Conservation (phyloP, 352 stramenopile genomes). For the Globisporangium heterothallicum region DNA sequence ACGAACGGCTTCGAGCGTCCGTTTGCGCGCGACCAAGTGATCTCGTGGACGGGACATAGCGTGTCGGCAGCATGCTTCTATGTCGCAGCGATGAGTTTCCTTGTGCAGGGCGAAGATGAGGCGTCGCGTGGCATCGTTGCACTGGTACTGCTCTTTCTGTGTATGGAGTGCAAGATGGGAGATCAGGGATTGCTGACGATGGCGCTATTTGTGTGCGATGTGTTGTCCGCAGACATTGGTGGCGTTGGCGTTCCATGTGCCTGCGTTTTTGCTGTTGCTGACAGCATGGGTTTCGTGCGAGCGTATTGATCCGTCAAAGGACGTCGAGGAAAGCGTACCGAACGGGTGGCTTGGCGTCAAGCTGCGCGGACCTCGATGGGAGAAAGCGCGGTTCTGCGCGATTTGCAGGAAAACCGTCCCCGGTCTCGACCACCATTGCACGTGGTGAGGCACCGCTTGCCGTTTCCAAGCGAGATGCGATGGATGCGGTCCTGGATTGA, state of each 20-base stretch:
- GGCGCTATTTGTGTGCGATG: slow-evolving; percentile 2
- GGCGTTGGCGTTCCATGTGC: slow-evolving; percentile 44
- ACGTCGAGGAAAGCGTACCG: slow-evolving; percentile 27
- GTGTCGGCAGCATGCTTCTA: slow-evolving; percentile 65
- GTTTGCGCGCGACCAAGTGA: slow-evolving; percentile 73
- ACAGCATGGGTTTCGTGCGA: slow-evolving; percentile 69
- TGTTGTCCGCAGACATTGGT: slow-evolving; percentile 34
- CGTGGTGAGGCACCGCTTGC: slow-evolving; percentile 27
- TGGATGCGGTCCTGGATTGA: too few species aligned
- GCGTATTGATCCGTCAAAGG: slow-evolving; percentile 48
- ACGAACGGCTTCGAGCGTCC: slow-evolving; percentile 66
- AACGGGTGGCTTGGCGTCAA: slow-evolving; percentile 70
- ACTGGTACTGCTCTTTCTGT: slow-evolving; percentile 6
- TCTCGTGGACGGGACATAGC: slow-evolving; percentile 64
- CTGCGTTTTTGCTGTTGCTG: slow-evolving; percentile 42
- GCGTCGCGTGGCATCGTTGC: slow-evolving; percentile 3
- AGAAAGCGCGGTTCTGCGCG: slow-evolving; percentile 77
- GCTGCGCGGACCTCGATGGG: slow-evolving; percentile 63
- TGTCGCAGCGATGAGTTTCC: slow-evolving; percentile 26
- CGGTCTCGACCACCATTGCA: slow-evolving; percentile 84
- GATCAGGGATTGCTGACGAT: slow-evolving; percentile 9
- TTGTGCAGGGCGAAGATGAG: slow-evolving; percentile 7
- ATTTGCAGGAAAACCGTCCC: slow-evolving; percentile 75
- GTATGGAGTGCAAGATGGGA: slow-evolving; percentile 7
- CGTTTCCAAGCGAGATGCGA: too few species aligned